phyloP scores from a whole-genome alignment of 495 filamentous ascomycete species.

The Penicillium bovifimosum region DNA sequence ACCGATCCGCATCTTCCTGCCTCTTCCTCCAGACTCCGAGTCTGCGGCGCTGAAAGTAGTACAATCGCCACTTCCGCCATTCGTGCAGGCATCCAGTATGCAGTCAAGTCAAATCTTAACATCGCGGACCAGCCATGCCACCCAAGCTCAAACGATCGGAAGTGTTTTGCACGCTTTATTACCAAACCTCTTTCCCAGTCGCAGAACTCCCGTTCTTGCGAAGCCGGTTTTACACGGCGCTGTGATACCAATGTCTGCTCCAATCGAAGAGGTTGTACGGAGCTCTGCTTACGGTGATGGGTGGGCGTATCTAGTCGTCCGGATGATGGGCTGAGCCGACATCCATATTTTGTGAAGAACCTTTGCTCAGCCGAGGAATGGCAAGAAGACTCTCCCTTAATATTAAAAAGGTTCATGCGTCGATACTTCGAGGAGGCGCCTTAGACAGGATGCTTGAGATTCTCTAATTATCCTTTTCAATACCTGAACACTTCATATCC shows the following conservation, averaged over 20 bases:
- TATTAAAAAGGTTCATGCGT: too few species aligned
- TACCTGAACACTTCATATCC: too few species aligned
- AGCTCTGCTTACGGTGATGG: slow-evolving; percentile 85
- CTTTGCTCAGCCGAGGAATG: too few species aligned
- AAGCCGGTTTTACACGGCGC: slow-evolving; percentile 85
- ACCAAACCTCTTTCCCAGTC: slow-evolving; percentile 81
- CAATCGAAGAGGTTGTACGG: slow-evolving; percentile 78
- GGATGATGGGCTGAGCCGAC: slow-evolving; percentile 52
- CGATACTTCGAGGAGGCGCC: too few species aligned
- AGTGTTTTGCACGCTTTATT: slow-evolving; percentile 69
- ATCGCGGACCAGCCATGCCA: slow-evolving; percentile 24
- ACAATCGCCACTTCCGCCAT: slow-evolving; percentile 61
- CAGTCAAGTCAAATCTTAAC: slow-evolving; percentile 25
- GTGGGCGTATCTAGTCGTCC: slow-evolving; percentile 79
- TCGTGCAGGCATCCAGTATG: slow-evolving; percentile 21
- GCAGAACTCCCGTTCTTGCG: slow-evolving; percentile 82
- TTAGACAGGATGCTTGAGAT: too few species aligned
- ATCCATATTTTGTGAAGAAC: too few species aligned
- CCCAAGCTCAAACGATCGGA: slow-evolving; percentile 73
- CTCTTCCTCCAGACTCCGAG: slow-evolving; percentile 50
- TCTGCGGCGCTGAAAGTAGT: slow-evolving; percentile 57
- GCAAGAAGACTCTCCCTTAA: too few species aligned
- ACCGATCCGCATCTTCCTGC: slow-evolving; percentile 83
- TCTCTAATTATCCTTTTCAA: too few species aligned
- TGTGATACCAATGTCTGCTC: slow-evolving; percentile 72